Evolutionary conservation across 352 stramenopile species (phyloP).

Genomic region (Pythium plurisporium): DNA sequence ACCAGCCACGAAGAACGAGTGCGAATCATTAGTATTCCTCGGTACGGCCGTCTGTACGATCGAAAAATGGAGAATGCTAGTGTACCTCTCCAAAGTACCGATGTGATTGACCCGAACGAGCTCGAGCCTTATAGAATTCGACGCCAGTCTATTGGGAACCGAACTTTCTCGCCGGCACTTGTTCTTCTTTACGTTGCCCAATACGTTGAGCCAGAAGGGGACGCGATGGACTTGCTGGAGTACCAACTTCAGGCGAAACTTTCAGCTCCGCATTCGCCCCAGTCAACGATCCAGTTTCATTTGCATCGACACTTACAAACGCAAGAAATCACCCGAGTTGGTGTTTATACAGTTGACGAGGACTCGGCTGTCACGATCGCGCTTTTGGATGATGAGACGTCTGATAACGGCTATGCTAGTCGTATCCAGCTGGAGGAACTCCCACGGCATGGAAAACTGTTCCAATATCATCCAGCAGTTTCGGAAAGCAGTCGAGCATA

Average conservation of each 20-base stretch:
- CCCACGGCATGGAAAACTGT: conserved; percentile 43
- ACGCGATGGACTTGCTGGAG: conserved; percentile 35
- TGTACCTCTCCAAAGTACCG: background rate
- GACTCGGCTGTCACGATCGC: conserved; percentile 37
- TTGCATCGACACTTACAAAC: background rate
- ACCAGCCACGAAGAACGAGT: conserved; percentile 14
- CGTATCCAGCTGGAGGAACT: conserved; percentile 32
- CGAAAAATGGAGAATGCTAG: conserved; percentile 27
- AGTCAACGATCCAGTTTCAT: conserved; percentile 27
- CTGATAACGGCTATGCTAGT: conserved; percentile 29
- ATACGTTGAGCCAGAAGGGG: conserved; percentile 8
- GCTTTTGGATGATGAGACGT: conserved; percentile 37
- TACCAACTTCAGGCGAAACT: conserved; percentile 52
- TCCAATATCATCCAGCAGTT: conserved; percentile 30
- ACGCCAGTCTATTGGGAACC: conserved; percentile 14
- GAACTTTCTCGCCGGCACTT: conserved; percentile 42
- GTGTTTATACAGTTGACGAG: conserved; percentile 43
- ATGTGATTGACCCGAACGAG: conserved; percentile 2
- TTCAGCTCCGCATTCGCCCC: conserved; percentile 21
- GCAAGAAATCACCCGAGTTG: conserved; percentile 5
- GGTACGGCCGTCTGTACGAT: conserved; percentile 56
- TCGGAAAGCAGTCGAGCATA: background rate
- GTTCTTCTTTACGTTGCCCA: conserved; percentile 30
- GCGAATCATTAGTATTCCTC: conserved; percentile 40
- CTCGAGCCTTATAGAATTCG: conserved; percentile 32